Base-by-base conservation (phyloP, 495 filamentous ascomycete genomes). In the Xylaria grammica region DNA sequence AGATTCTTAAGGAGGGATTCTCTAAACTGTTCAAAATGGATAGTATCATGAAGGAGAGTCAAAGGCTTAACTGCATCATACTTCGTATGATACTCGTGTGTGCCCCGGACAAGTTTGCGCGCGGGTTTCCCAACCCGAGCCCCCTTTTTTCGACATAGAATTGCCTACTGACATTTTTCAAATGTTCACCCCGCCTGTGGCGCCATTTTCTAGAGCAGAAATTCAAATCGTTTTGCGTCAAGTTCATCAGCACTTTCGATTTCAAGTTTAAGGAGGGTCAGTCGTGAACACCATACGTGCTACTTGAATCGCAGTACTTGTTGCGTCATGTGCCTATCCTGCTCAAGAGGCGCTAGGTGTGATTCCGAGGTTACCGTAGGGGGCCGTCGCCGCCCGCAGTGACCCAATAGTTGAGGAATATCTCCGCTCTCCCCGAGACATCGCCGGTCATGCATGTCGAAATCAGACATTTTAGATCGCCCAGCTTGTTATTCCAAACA, bases 31-130 rank as follows among this genome's bases (percentile, higher is more conserved):
- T 49, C 46, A 49, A 49, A 15, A 49, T 29, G 46, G 46, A 49
- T 20, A 49, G 46, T 27, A 49, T 49, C 9, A 49, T 49, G 46
- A 49, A 49, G 15, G 46, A 49, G 46, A 49, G 46, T 27, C 46
- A 49, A 27, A 49, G 46, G 22, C 8, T 49, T 19, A 49, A 15
- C 22, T 20, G 20, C 46, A 49, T 49, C 22, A 49, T 20, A 27
- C 8, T 49, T 27, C 26, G 46, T 49, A 49, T 24, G 46, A 11
- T 10, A 49, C 17, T 15, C 40, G 17, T 42, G 40, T 15, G 3
- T 42, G 40, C 15, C 40, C 40, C 17, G 40, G 40, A 15, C 17
- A 17, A 42, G 40, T 17, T 15, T 15, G 11, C 34, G 11, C 34
- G 34, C n/a, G 34, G 34, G 7, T 42, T 17, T 9, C 40, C 17